Evolutionary conservation across 2,329 filamentous ascomycete species (phyloP).

Genomic region (Xylaria polymorpha): DNA sequence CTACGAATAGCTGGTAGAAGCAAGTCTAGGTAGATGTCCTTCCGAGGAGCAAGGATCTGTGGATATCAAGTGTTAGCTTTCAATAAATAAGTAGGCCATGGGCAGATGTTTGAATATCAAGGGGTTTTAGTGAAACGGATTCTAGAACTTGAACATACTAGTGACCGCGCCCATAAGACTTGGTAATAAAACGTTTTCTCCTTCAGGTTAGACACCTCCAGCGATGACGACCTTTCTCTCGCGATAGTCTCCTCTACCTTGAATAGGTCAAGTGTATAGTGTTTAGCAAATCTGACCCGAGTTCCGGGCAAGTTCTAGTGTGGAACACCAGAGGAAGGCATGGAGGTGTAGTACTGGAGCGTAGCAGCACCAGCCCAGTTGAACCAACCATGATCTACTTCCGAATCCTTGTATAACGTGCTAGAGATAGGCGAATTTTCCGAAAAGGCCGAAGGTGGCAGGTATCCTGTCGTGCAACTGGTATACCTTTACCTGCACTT

Average conservation of each 20-base stretch:
- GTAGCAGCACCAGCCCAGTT: slow-evolving; percentile 29
- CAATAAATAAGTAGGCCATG: background rate
- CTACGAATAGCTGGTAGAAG: slow-evolving; percentile 5
- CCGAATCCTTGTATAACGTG: slow-evolving; percentile 35
- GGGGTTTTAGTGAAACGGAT: background rate
- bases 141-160: slow-evolving; percentile 11
- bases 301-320: slow-evolving; percentile 28
- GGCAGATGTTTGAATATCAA: background rate
- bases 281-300: slow-evolving; percentile 24
- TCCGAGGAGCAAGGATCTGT: background rate
- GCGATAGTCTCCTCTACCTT: slow-evolving; percentile 4
- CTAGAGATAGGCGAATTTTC: slow-evolving; percentile 39
- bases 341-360: slow-evolving; percentile 26
- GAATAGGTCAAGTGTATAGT: slow-evolving; percentile 3
- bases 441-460: slow-evolving; percentile 35
- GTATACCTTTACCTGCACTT: background rate
- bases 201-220: slow-evolving; percentile 19
- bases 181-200: slow-evolving; percentile 21
- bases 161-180: slow-evolving; percentile 6
- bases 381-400: slow-evolving; percentile 19
- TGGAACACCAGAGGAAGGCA: slow-evolving; percentile 13
- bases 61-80: slow-evolving; percentile 11
- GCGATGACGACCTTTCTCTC: slow-evolving; percentile 17
- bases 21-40: background rate
- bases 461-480: slow-evolving; percentile 8